These are phyloP conservation scores for Eutypella sp. DNA, from an alignment of 2,329 filamentous ascomycete genomes.

Conservation along the genomic window DNA sequence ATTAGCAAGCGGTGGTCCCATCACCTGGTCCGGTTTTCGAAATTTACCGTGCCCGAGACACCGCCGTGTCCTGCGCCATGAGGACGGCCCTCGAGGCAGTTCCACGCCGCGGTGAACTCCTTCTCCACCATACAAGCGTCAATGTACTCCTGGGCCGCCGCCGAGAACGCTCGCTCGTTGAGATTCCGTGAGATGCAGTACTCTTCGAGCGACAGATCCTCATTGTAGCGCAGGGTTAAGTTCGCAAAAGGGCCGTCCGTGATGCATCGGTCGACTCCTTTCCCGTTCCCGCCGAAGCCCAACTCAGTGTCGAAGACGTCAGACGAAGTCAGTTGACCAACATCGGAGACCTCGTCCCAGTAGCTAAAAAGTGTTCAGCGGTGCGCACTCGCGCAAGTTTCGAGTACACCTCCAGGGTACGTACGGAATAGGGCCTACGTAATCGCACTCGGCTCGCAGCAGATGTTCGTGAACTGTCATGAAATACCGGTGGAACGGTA, in stretches of 20 bases:
- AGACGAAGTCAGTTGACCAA: constrained; percentile 21
- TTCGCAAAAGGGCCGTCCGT: constrained; percentile 30
- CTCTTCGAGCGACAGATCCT: constrained; percentile 12
- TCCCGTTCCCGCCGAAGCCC: constrained; percentile 29
- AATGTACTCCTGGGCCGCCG: constrained; percentile 8
- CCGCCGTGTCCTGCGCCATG: constrained; percentile 18
- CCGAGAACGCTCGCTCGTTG: constrained; percentile 12
- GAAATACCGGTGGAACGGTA: constrained; percentile 32
- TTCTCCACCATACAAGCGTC: constrained; percentile 8
- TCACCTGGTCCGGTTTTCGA: not conserved
- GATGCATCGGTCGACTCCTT: constrained; percentile 24
- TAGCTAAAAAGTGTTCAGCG: constrained; percentile 20
- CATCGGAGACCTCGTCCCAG: constrained; percentile 31
- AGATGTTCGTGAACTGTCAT: constrained; percentile 27
- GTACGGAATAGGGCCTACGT: constrained; percentile 19
- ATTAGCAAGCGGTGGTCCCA: not conserved
- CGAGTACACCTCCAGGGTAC: not conserved
- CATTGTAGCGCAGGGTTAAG: constrained; percentile 24
- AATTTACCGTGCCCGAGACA: constrained; percentile 15
- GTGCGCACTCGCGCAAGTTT: not conserved
- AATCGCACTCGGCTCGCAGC: constrained; percentile 26
- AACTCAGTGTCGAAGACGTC: constrained; percentile 23
- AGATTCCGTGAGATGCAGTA: constrained; percentile 21
- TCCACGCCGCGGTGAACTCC: constrained; percentile 10
- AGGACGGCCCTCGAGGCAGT: constrained; percentile 13